These are phyloP conservation scores for Gynandropsis gynandra DNA, from an alignment of 345 rosid species.

Conservation along the genomic window DNA sequence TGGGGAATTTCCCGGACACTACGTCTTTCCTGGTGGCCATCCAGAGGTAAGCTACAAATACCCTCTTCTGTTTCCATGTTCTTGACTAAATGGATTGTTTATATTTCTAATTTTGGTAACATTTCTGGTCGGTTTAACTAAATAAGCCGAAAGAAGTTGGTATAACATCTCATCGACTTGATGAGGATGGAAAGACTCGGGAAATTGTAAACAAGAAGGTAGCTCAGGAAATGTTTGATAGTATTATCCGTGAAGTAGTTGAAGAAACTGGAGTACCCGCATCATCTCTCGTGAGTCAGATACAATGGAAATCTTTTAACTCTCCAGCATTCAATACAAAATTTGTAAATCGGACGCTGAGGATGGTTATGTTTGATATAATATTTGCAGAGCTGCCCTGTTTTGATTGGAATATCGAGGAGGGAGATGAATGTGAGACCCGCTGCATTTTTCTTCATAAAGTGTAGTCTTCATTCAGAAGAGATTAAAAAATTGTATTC, in stretches of 20 bases:
- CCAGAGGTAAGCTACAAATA: slow-evolving; percentile 53
- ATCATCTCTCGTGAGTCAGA: slow-evolving; percentile 53
- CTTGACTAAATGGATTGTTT: not conserved
- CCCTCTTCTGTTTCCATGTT: not conserved
- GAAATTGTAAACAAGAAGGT: slow-evolving; percentile 42
- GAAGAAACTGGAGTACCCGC: slow-evolving; percentile 90
- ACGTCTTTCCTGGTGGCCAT: slow-evolving; percentile 91
- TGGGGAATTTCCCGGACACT: slow-evolving; percentile 89
- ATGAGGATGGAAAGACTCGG: slow-evolving; percentile 20
- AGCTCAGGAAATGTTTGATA: slow-evolving; percentile 69
- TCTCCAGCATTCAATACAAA: too few relatives aligned
- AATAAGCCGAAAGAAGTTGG: slow-evolving; percentile 66
- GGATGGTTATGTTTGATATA: slow-evolving; percentile 2
- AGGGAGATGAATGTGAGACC: slow-evolving; percentile 77
- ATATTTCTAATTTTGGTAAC: not conserved
- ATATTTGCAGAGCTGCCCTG: slow-evolving; percentile 50
- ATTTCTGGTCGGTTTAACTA: slow-evolving; percentile 15
- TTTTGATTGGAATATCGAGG: slow-evolving; percentile 68
- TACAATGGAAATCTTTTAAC: too few relatives aligned
- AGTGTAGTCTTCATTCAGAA: slow-evolving; percentile 56
- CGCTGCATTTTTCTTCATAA: slow-evolving; percentile 73
- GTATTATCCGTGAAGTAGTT: slow-evolving; percentile 68
- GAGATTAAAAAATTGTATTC: slow-evolving; percentile 61
- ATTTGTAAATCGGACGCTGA: too few relatives aligned
- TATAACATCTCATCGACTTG: slow-evolving; percentile 31